Conservation (phyloP, 208 protist genomes). For the Leishmania tropica region DNA sequence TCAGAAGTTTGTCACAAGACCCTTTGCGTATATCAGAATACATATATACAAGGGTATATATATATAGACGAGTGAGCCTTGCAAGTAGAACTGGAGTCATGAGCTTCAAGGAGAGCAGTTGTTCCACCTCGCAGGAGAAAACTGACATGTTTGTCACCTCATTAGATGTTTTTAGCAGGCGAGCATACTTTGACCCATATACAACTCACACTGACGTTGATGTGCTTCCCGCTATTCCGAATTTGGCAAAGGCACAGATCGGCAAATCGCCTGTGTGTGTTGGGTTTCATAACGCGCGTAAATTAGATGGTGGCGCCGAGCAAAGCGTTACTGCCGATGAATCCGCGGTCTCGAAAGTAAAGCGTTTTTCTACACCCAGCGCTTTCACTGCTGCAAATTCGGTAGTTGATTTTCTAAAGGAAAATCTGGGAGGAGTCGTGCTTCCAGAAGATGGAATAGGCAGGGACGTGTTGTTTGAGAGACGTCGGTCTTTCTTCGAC, state of each 20-base stretch:
- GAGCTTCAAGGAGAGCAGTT: not conserved
- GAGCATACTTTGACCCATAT: slow-evolving; percentile 15
- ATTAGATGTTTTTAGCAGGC: slow-evolving; percentile 20
- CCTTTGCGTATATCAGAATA: not conserved
- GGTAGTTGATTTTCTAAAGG: slow-evolving; percentile 18
- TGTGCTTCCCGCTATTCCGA: not conserved
- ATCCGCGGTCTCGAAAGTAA: slow-evolving; percentile 16
- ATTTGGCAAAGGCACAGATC: not conserved
- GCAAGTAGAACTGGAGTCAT: not conserved
- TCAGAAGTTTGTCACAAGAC: not conserved
- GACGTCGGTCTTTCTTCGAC: slow-evolving; percentile 28
- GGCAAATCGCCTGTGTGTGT: not conserved
- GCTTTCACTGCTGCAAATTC: slow-evolving; percentile 24
- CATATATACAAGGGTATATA: not conserved
- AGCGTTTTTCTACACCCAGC: slow-evolving; percentile 24
- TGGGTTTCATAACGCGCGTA: not conserved
- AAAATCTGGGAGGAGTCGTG: slow-evolving; percentile 19
- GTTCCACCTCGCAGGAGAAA: not conserved
- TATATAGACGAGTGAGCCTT: not conserved
- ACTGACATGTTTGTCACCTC: slow-evolving; percentile 26
- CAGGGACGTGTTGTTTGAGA: slow-evolving; percentile 9
- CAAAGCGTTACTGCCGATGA: not conserved
- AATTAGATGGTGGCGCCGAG: not conserved
- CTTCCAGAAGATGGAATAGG: not conserved
- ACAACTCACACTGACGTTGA: not conserved